phyloP scores from a whole-genome alignment of 1,284 basidiomycete species.

The Tilletia setariae region DNA sequence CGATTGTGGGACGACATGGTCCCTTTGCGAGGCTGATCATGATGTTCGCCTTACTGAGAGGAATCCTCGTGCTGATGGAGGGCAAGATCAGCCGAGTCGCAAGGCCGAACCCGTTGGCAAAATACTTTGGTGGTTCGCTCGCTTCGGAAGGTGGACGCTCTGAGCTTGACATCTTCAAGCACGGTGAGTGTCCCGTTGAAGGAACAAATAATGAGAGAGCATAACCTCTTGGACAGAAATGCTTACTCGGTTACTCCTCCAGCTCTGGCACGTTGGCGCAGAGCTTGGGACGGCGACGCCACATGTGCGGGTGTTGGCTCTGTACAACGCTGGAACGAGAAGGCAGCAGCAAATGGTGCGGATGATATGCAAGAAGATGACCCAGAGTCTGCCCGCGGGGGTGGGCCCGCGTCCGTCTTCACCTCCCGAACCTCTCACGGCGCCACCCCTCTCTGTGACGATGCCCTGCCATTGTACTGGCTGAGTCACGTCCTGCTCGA shows the following conservation, averaged over 20 bases:
- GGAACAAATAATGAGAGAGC: neutral
- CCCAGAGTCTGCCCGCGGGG: neutral
- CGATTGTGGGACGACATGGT: constrained; percentile 35
- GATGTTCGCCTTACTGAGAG: constrained; percentile 41
- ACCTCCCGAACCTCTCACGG: constrained; percentile 41
- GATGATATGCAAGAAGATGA: neutral
- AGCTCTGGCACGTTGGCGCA: constrained; percentile 39
- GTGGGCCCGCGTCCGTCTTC: constrained; percentile 25
- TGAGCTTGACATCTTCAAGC: constrained; percentile 32
- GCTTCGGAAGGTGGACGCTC: neutral
- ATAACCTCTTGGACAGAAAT: neutral
- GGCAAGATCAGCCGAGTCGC: constrained; percentile 29
- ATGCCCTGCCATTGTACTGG: constrained; percentile 47
- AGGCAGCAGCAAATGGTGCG: neutral
- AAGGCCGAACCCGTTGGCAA: constrained; percentile 28
- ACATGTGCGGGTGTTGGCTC: constrained; percentile 27
- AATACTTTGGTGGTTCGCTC: constrained; percentile 23
- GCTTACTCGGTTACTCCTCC: neutral
- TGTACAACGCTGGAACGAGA: constrained; percentile 16
- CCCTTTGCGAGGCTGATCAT: constrained; percentile 43
- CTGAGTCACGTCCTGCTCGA: constrained; percentile 41
- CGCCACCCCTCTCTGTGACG: constrained; percentile 41
- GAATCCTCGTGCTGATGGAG: constrained; percentile 44
- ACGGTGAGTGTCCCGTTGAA: constrained; percentile 3
- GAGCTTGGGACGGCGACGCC: constrained; percentile 39